phyloP scores from a whole-genome alignment of 1,284 basidiomycete species.

The Quambalaria eucalypti region DNA sequence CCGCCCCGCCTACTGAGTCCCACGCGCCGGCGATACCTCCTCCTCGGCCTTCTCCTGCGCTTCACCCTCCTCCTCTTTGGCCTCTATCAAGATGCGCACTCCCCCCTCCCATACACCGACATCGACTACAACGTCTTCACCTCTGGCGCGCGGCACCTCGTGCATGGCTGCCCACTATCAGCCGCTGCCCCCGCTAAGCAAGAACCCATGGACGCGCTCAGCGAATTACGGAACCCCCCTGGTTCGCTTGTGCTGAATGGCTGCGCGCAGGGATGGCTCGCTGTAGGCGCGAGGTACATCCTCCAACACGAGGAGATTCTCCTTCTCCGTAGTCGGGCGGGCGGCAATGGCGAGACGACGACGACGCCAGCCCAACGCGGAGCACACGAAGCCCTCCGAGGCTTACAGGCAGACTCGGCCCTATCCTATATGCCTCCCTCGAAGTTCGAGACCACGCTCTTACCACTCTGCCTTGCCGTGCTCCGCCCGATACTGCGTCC shows the following conservation, averaged over 20 bases:
- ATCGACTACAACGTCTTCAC: constrained; percentile 92
- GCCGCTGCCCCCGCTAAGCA: constrained; percentile 4
- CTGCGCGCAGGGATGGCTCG: constrained; percentile 33
- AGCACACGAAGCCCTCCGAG: background rate
- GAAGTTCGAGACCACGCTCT: background rate
- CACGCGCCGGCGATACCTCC: background rate
- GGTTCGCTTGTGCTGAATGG: constrained; percentile 4
- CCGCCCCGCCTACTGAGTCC: background rate
- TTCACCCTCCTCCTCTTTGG: constrained; percentile 69
- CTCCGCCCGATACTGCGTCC: constrained; percentile 23
- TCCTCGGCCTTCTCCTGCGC: constrained; percentile 56
- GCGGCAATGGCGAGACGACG: background rate
- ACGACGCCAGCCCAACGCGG: no score
- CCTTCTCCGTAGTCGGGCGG: background rate
- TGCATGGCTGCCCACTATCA: constrained; percentile 27
- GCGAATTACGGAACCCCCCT: constrained; percentile 18
- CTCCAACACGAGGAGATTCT: constrained; percentile 28
- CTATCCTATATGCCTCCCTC: background rate
- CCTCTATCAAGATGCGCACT: constrained; percentile 73
- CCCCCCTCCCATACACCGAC: constrained; percentile 82
- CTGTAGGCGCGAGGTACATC: constrained; percentile 53
- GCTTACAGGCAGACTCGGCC: background rate
- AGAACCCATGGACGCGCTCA: constrained; percentile 2
- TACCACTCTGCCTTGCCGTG: constrained; percentile 3
- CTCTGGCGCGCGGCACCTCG: constrained; percentile 60